Percentiles rank a stretch among this genome's conserved stretches.
These are phyloP conservation scores for Phyllosticta citriasiana DNA, from an alignment of 2,329 filamentous ascomycete species.

Conservation along the genomic window DNA sequence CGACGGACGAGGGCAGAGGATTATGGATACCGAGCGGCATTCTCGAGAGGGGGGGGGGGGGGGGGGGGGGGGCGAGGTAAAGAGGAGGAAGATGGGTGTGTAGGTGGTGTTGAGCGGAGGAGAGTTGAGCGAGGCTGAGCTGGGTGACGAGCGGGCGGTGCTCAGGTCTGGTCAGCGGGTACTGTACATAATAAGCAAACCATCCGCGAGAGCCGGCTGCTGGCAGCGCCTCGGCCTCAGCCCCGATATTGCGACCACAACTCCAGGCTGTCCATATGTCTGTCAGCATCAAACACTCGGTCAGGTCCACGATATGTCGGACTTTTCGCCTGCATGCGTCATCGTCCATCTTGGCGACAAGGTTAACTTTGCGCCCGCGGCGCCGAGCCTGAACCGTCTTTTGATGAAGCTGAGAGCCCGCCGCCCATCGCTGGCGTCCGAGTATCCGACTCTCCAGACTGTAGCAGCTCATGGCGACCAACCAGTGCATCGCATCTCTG, in stretches of 20 bases:
- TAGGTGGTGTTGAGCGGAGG: neutral
- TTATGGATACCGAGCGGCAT: conserved; percentile 39
- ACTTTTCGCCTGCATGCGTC: neutral
- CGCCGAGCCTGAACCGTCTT: neutral
- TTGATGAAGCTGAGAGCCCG: neutral
- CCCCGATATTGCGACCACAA: neutral
- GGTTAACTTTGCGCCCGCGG: neutral
- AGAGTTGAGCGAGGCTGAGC: neutral
- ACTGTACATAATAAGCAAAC: neutral
- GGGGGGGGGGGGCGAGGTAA: neutral
- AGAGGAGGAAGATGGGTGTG: neutral
- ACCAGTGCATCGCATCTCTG: neutral
- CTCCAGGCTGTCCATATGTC: neutral
- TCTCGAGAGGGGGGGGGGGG: neutral
- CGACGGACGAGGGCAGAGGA: conserved; percentile 43
- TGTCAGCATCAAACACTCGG: neutral
- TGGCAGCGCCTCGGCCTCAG: neutral
- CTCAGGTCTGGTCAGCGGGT: neutral
- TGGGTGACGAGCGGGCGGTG: neutral
- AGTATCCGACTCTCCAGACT: neutral
- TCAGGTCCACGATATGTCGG: neutral
- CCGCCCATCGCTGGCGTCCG: neutral
- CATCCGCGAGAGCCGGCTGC: neutral
- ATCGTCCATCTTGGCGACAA: neutral
- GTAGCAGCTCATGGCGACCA: neutral